phyloP scores from a whole-genome alignment of 805 yeast genomes.

The Candida incommunis region DNA sequence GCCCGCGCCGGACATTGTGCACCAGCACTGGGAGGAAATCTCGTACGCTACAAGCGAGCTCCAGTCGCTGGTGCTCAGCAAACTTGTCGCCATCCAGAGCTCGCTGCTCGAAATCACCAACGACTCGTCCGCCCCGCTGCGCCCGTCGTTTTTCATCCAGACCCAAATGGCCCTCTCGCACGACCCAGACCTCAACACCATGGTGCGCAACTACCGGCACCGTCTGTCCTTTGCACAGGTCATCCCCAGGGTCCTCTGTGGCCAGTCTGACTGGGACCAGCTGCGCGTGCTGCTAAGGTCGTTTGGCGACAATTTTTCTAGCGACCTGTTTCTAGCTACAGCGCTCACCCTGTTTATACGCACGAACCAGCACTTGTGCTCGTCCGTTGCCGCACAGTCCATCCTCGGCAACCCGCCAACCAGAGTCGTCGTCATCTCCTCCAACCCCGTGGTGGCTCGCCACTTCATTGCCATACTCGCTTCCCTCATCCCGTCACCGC shows the following conservation, averaged over 20 bases:
- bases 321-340: slow-evolving; percentile 3
- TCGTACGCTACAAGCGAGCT: slow-evolving; percentile 10
- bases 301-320: slow-evolving; percentile 3
- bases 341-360: background rate
- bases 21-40: slow-evolving; percentile 16
- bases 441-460: background rate
- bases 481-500: background rate
- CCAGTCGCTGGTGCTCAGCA: slow-evolving; percentile 5
- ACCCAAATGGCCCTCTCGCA: slow-evolving; percentile 10
- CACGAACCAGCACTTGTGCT: slow-evolving; percentile 4
- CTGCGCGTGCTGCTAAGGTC: slow-evolving; percentile 2
- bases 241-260: slow-evolving; percentile 14
- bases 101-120: background rate
- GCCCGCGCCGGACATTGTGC: slow-evolving; percentile 6
- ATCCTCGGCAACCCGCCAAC: background rate
- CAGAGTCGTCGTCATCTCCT: background rate
- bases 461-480: background rate
- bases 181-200: slow-evolving; percentile 4
- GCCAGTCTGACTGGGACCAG: slow-evolving; percentile 10
- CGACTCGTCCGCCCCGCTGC: slow-evolving; percentile 3
- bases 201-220: background rate
- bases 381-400: slow-evolving; percentile 2
- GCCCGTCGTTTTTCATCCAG: slow-evolving; percentile 8
- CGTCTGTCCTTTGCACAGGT: slow-evolving; percentile 7
- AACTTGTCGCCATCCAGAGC: slow-evolving; percentile 4